Percentiles rank a stretch among this genome's conserved stretches.
Evolutionary conservation across 2,329 filamentous ascomycete genomes (phyloP).

Genomic region (Trichophyton mentagrophytes): DNA sequence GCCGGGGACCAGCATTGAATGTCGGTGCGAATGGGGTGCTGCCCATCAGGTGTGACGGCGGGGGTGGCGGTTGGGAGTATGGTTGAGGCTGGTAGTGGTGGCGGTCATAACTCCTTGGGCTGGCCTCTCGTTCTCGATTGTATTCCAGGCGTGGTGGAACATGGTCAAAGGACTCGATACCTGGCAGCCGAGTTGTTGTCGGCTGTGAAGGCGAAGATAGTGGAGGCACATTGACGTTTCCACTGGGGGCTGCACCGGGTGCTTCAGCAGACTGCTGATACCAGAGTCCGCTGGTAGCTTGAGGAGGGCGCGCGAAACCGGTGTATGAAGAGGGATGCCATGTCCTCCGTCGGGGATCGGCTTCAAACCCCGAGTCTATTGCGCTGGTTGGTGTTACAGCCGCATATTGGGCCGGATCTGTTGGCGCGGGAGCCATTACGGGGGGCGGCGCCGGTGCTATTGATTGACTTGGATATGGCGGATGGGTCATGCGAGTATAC

Average conservation of each 20-base stretch:
- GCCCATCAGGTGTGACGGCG: neutral
- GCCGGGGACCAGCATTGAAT: constrained; percentile 25
- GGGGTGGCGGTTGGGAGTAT: neutral
- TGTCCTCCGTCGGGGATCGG: constrained; percentile 69
- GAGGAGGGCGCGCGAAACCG: constrained; percentile 41
- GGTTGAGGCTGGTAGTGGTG: constrained; percentile 18
- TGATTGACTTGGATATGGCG: neutral
- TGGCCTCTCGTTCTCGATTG: constrained; percentile 69
- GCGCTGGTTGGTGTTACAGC: constrained; percentile 51
- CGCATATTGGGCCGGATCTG: constrained; percentile 43
- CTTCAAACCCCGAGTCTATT: constrained; percentile 46
- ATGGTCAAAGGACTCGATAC: constrained; percentile 84
- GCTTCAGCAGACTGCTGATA: constrained; percentile 60
- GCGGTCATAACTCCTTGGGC: constrained; percentile 29
- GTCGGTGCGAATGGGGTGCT: constrained; percentile 21
- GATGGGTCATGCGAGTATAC: constrained; percentile 7
- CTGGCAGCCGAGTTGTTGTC: constrained; percentile 60
- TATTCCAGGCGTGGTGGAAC: constrained; percentile 41
- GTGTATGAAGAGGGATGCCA: constrained; percentile 69
- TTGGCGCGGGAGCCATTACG: constrained; percentile 36
- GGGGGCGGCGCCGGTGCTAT: neutral
- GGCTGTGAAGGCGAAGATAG: constrained; percentile 40
- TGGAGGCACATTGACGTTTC: neutral
- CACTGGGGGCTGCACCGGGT: constrained; percentile 23
- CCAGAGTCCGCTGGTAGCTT: constrained; percentile 59